phyloP scores from a whole-genome alignment of 2,329 filamentous ascomycete species.

The Camptophora hylomeconis region DNA sequence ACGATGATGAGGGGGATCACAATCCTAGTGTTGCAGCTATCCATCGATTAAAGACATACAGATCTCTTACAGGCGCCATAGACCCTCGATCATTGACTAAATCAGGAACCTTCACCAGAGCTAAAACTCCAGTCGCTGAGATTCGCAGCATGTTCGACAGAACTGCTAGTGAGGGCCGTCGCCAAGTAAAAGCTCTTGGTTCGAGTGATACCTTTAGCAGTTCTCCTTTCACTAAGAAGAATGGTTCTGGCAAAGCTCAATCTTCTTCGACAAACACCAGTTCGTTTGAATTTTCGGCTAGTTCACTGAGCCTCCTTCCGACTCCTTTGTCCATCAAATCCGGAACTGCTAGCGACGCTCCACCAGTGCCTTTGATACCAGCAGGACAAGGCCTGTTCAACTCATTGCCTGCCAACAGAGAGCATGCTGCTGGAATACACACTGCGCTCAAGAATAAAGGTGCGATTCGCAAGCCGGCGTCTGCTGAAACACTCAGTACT shows the following conservation, averaged over 20 bases:
- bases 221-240: slow-evolving; percentile 6
- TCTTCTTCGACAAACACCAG: slow-evolving; percentile 8
- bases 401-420: not conserved
- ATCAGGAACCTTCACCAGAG: slow-evolving; percentile 8
- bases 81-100: slow-evolving; percentile 1
- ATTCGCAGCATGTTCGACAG: slow-evolving; percentile 7
- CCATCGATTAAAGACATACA: slow-evolving; percentile 3
- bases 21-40: slow-evolving; percentile 1
- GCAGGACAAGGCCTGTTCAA: not conserved
- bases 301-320: slow-evolving; percentile 1
- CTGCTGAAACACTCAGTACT: too few species aligned
- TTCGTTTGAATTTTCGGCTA: slow-evolving; percentile 6
- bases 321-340: slow-evolving; percentile 4
- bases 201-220: slow-evolving; percentile 8
- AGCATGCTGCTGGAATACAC: not conserved
- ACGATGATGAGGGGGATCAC: not conserved
- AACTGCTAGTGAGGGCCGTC: slow-evolving; percentile 1
- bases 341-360: not conserved
- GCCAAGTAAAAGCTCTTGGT: slow-evolving; percentile 3
- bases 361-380: too few species aligned
- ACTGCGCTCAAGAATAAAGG: not conserved
- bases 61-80: slow-evolving; percentile 2
- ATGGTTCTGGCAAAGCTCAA: slow-evolving; percentile 3
- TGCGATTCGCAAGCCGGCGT: not conserved
- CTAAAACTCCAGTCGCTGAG: slow-evolving; percentile 11